phyloP scores from a whole-genome alignment of 176 grass and related monocot species.

The Alloteropsis semialata region DNA sequence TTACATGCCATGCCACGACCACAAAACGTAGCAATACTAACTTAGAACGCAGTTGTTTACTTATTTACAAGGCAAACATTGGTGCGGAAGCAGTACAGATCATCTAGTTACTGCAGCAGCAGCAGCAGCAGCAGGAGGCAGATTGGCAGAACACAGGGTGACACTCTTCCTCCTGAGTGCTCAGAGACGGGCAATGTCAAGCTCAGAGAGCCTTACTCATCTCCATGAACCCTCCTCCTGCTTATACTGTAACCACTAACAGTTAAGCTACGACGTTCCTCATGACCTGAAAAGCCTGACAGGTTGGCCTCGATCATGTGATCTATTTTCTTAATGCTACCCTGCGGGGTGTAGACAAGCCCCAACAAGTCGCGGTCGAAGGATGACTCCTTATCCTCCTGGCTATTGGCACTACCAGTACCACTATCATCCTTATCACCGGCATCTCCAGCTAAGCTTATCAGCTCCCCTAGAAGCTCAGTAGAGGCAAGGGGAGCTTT shows the following conservation, averaged over 20 bases:
- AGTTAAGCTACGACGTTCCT: neutral
- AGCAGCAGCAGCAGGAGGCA: neutral
- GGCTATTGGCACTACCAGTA: neutral
- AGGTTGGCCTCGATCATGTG: slow-evolving; percentile 40
- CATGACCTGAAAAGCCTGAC: slow-evolving; percentile 23
- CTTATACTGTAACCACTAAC: slow-evolving; percentile 10
- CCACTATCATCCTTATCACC: neutral
- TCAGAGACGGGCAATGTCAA: neutral
- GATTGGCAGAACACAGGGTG: neutral
- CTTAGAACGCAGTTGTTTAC: neutral
- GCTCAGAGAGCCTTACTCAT: slow-evolving; percentile 17
- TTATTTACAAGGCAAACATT: neutral
- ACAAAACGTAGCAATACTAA: neutral
- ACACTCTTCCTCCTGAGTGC: neutral
- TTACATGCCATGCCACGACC: neutral
- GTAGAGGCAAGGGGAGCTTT: slow-evolving; percentile 6
- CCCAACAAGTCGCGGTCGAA: neutral
- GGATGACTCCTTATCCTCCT: neutral
- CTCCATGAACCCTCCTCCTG: slow-evolving; percentile 36
- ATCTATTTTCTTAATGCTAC: slow-evolving; percentile 34
- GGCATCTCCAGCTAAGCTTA: slow-evolving; percentile 17
- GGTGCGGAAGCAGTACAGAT: neutral
- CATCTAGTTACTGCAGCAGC: neutral
- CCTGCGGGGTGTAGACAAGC: neutral
- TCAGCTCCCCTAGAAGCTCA: slow-evolving; percentile 28